phyloP scores from a whole-genome alignment of 2,329 filamentous ascomycete genomes.

The Fusarium anthophilum region DNA sequence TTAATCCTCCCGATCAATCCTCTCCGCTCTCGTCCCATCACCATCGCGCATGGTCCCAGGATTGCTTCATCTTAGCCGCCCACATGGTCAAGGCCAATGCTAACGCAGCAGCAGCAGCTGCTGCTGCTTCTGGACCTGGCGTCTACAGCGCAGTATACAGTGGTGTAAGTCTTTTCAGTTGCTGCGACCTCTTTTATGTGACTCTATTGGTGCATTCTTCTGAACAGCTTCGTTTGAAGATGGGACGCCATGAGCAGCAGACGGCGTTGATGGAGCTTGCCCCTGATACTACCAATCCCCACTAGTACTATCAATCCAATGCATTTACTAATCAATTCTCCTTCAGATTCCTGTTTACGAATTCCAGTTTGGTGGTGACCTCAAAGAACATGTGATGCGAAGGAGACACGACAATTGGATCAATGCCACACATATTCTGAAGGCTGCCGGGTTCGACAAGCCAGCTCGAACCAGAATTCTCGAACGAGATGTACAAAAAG shows the following conservation, averaged over 20 bases:
- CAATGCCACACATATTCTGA: constrained; percentile 99
- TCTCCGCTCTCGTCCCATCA: neutral
- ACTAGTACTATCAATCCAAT: neutral
- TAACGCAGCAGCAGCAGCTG: constrained; percentile 42
- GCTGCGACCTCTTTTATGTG: neutral
- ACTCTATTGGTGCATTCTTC: neutral
- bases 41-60: constrained; percentile 31
- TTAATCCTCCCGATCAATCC: neutral
- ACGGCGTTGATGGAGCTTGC: neutral
- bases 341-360: constrained; percentile 92
- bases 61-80: constrained; percentile 38
- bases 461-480: constrained; percentile 93
- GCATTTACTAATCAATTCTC: constrained; percentile 13
- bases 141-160: constrained; percentile 77
- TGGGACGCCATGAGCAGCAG: neutral
- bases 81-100: constrained; percentile 59
- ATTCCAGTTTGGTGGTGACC: constrained; percentile 82
- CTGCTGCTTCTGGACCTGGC: constrained; percentile 58
- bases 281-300: neutral
- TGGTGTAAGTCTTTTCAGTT: constrained; percentile 61
- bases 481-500: constrained; percentile 96
- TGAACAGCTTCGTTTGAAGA: neutral
- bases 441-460: constrained; percentile 97
- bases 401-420: constrained; percentile 95
- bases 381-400: constrained; percentile 93